Conservation (phyloP, 805 yeast species). For the Pichia paraexigua region DNA sequence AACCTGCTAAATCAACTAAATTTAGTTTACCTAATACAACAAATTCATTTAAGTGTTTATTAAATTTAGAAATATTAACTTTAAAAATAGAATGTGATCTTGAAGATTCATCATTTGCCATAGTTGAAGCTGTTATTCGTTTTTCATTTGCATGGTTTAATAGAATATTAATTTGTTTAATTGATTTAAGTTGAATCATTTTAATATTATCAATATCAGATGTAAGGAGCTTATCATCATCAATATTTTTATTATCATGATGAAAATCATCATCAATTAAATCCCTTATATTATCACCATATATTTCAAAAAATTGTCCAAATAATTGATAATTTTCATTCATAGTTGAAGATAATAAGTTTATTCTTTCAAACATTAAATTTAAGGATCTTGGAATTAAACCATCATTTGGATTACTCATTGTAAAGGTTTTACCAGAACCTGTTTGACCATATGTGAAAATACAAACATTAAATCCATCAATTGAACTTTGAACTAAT, state of each 20-base stretch:
- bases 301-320: slow-evolving; percentile 83
- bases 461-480: slow-evolving; percentile 87
- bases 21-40: slow-evolving; percentile 55
- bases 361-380: slow-evolving; percentile 57
- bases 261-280: slow-evolving; percentile 39
- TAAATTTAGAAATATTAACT: slow-evolving; percentile 35
- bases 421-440: slow-evolving; percentile 89
- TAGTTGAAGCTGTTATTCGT: slow-evolving; percentile 76
- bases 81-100: slow-evolving; percentile 84
- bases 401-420: slow-evolving; percentile 67
- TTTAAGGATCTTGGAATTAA: slow-evolving; percentile 70
- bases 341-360: slow-evolving; percentile 33
- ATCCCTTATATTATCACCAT: slow-evolving; percentile 76
- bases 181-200: slow-evolving; percentile 33
- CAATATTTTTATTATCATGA: slow-evolving; percentile 54
- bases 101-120: slow-evolving; percentile 76
- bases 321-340: slow-evolving; percentile 57
- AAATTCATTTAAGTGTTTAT: not conserved
- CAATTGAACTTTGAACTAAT: slow-evolving; percentile 74
- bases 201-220: slow-evolving; percentile 49
- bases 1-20: slow-evolving; percentile 88
- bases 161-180: slow-evolving; percentile 41
- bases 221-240: slow-evolving; percentile 38
- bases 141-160: slow-evolving; percentile 49
- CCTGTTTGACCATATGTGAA: slow-evolving; percentile 98